phyloP scores from a whole-genome alignment of 352 stramenopile genomes.

The Phytopythium helicoides region DNA sequence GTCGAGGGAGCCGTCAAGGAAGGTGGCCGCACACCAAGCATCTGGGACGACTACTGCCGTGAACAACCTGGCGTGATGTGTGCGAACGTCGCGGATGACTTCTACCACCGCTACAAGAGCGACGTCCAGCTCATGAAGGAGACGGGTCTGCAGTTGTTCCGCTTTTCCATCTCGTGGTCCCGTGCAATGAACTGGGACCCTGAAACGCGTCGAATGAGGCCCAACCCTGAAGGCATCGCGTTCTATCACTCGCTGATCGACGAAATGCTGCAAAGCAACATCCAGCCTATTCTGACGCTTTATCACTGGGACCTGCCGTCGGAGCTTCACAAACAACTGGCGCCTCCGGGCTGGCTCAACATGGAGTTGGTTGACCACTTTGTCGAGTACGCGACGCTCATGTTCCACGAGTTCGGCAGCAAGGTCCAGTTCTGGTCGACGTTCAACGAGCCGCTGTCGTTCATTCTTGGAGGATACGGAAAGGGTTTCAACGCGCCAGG shows the following conservation, averaged over 20 bases:
- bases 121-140: constrained; percentile 92
- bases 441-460: constrained; percentile 93
- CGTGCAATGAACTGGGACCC: constrained; percentile 83
- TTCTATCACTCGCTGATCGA: constrained; percentile 94
- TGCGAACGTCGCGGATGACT: constrained; percentile 88
- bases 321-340: constrained; percentile 63
- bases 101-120: constrained; percentile 88
- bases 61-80: constrained; percentile 46
- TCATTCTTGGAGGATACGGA: constrained; percentile 74
- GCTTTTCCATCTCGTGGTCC: constrained; percentile 93
- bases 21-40: constrained; percentile 17
- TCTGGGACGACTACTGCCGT: constrained; percentile 25
- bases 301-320: constrained; percentile 94
- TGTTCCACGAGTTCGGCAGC: constrained; percentile 89
- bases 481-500: neutral
- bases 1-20: constrained; percentile 19
- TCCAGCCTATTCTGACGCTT: constrained; percentile 90
- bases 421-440: constrained; percentile 94
- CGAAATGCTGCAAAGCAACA: constrained; percentile 58
- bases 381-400: constrained; percentile 86
- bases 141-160: constrained; percentile 90
- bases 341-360: constrained; percentile 63
- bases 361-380: constrained; percentile 62
- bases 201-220: constrained; percentile 28
- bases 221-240: constrained; percentile 82